A percentile compares a stretch with the other conserved stretches of the same genome.
Evolutionary conservation across 257 asterid species (phyloP).

Genomic region (Primulina tabacum): DNA sequence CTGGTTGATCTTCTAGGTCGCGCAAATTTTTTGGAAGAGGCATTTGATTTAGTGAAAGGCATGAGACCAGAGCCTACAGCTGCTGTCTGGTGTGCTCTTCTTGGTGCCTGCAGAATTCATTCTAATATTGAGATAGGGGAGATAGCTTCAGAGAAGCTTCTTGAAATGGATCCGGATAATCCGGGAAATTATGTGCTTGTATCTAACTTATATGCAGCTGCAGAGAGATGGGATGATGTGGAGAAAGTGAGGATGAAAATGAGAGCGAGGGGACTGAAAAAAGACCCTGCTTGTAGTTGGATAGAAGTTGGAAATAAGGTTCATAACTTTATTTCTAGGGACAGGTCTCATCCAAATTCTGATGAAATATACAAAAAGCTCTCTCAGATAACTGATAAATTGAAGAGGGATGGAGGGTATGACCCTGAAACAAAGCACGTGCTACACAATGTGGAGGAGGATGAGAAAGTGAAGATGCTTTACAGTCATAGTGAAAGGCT

Average conservation of each 20-base stretch:
- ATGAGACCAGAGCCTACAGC: constrained; percentile 59
- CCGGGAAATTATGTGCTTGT: constrained; percentile 78
- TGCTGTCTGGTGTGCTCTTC: constrained; percentile 74
- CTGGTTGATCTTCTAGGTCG: constrained; percentile 86
- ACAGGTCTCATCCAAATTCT: constrained; percentile 58
- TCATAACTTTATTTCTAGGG: constrained; percentile 62
- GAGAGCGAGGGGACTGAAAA: constrained; percentile 63
- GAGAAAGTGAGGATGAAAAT: constrained; percentile 58
- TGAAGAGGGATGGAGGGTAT: constrained; percentile 60
- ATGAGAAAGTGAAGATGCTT: constrained; percentile 55
- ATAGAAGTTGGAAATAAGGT: constrained; percentile 54
- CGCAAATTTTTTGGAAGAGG: constrained; percentile 70
- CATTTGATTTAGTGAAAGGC: constrained; percentile 43
- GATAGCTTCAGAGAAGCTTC: constrained; percentile 69
- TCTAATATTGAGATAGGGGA: constrained; percentile 62
- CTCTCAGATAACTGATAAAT: constrained; percentile 42
- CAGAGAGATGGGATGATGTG: constrained; percentile 71
- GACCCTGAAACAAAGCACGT: constrained; percentile 59
- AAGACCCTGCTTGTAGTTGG: constrained; percentile 96
- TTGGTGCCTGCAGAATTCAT: constrained; percentile 67
- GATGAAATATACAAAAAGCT: constrained; percentile 49
- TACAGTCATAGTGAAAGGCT: constrained; percentile 78
- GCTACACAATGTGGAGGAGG: constrained; percentile 56
- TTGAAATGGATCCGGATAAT: constrained; percentile 64
- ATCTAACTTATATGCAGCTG: constrained; percentile 66